These are phyloP conservation scores for Kodamaea leandrae DNA, from an alignment of 805 yeast species.

Conservation along the genomic window DNA sequence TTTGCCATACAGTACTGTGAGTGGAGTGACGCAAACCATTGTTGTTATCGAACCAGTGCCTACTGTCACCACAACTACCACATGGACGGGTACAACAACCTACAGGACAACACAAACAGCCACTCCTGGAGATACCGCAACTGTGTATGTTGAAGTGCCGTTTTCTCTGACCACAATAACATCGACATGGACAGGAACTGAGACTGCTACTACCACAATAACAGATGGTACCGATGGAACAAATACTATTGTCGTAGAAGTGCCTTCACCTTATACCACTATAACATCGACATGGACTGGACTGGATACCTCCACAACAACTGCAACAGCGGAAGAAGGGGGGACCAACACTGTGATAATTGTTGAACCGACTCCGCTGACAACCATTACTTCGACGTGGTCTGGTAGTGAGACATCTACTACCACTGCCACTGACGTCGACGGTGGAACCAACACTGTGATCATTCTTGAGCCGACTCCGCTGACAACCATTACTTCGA, in stretches of 20 bases:
- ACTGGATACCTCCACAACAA: conserved; percentile 22
- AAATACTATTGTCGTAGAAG: conserved; percentile 11
- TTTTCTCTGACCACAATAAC: conserved; percentile 4
- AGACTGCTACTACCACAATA: conserved; percentile 4
- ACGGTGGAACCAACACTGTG: conserved; percentile 14
- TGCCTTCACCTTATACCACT: conserved; percentile 12
- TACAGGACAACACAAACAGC: conserved; percentile 12
- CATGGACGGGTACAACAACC: conserved; percentile 13
- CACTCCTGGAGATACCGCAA: conserved; percentile 10
- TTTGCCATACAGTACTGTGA: conserved; percentile 8
- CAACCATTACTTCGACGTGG: conserved; percentile 1
- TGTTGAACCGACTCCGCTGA: conserved; percentile 3
- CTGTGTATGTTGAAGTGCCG: conserved; percentile 16
- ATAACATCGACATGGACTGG: conserved; percentile 9
- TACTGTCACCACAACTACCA: conserved; percentile 8
- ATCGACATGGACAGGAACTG: conserved; percentile 6
- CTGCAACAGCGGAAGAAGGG: conserved; percentile 14
- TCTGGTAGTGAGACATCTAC: conserved; percentile 8
- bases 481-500: neutral
- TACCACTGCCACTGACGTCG: conserved; percentile 2
- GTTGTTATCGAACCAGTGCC: conserved; percentile 14
- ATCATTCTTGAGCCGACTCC: conserved; percentile 9
- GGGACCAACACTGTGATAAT: conserved; percentile 9
- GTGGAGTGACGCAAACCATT: conserved; percentile 13
- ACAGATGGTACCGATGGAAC: conserved; percentile 9